These are phyloP conservation scores for Strobilomyces dryophilus DNA, from an alignment of 768 basidiomycete genomes.

Conservation along the genomic window DNA sequence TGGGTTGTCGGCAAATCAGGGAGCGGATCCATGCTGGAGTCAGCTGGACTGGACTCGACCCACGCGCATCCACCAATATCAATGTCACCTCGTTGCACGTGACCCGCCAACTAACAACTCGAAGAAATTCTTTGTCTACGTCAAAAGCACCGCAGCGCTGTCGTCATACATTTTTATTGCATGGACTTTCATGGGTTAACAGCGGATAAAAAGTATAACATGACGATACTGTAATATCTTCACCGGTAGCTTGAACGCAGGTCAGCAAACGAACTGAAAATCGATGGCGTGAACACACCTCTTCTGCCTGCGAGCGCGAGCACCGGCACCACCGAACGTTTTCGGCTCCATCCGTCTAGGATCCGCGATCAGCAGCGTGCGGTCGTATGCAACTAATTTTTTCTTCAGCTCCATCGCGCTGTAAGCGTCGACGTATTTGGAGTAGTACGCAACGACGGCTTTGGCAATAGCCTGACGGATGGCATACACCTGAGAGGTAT, in stretches of 20 bases:
- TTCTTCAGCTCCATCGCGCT: slow-evolving; percentile 98
- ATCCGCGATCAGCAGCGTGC: slow-evolving; percentile 85
- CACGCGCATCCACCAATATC: neutral
- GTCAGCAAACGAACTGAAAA: slow-evolving; percentile 10
- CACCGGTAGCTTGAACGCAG: slow-evolving; percentile 61
- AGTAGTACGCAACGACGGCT: slow-evolving; percentile 96
- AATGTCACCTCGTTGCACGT: neutral
- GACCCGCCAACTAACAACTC: neutral
- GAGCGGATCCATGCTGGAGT: slow-evolving; percentile 17
- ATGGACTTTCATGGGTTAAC: slow-evolving; percentile 36
- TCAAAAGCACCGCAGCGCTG: neutral
- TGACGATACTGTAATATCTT: slow-evolving; percentile 36
- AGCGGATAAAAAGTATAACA: slow-evolving; percentile 39
- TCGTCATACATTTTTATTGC: slow-evolving; percentile 29
- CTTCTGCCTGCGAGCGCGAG: slow-evolving; percentile 97
- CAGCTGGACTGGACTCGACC: neutral
- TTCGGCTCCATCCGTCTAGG: slow-evolving; percentile 98
- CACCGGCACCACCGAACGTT: slow-evolving; percentile 98
- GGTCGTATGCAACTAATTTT: slow-evolving; percentile 93
- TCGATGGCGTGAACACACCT: slow-evolving; percentile 44
- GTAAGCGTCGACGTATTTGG: slow-evolving; percentile 97
- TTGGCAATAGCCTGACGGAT: slow-evolving; percentile 99
- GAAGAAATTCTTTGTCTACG: neutral
- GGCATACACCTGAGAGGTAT: slow-evolving; percentile 98
- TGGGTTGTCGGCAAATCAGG: slow-evolving; percentile 14